Conservation (phyloP, 2,329 filamentous ascomycete genomes). For the Fusarium humuli region DNA sequence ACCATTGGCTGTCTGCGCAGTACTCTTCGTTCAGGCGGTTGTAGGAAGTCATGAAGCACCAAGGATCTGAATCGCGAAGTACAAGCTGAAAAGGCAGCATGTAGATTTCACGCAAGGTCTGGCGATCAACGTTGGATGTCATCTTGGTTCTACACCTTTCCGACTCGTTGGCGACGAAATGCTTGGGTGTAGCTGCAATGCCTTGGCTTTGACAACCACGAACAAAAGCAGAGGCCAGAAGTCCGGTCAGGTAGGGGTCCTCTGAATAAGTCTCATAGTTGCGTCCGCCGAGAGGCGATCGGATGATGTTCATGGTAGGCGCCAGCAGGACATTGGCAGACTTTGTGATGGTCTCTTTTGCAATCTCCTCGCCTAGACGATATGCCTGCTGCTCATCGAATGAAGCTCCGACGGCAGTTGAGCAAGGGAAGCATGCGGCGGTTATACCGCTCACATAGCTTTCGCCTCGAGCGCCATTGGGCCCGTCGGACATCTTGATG, state of each 20-base stretch:
- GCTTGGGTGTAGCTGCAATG: conserved; percentile 11
- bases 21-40: conserved; percentile 6
- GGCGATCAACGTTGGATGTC: conserved; percentile 7
- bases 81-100: conserved; percentile 15
- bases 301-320: conserved; percentile 10
- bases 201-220: conserved; percentile 8
- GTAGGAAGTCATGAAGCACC: conserved; percentile 20
- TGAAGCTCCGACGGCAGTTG: neutral
- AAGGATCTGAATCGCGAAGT: conserved; percentile 6
- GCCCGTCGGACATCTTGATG: conserved; percentile 12
- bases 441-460: conserved; percentile 19
- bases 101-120: conserved; percentile 10
- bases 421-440: conserved; percentile 16
- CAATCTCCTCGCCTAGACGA: neutral
- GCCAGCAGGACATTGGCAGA: conserved; percentile 13
- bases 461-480: neutral
- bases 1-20: neutral
- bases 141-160: conserved; percentile 10
- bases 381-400: neutral
- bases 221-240: conserved; percentile 11
- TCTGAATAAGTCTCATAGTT: conserved; percentile 24
- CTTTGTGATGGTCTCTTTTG: conserved; percentile 6
- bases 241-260: neutral
- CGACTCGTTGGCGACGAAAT: conserved; percentile 18
- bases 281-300: conserved; percentile 5